These are phyloP conservation scores for Vitis hybrid DNA, from an alignment of 177 flowering plant genomes.

Conservation along the genomic window DNA sequence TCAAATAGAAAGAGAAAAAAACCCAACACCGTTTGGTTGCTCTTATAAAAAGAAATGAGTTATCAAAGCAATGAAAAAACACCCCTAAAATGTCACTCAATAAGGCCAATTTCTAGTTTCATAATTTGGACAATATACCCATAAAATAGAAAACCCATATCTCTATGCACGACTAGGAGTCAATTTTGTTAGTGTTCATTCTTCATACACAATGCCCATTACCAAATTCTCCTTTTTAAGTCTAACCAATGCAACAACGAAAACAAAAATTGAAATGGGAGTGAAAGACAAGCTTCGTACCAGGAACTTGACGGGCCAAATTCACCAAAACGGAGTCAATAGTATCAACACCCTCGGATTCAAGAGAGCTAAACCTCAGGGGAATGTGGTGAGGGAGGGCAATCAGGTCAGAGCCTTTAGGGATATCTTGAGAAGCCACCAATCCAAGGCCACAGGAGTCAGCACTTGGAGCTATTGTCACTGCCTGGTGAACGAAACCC, in stretches of 20 bases:
- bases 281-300: constrained; percentile 25
- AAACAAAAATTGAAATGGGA: background rate
- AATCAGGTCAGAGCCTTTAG: constrained; percentile 70
- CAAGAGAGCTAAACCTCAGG: constrained; percentile 35
- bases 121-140: too few species aligned
- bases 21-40: too few species aligned
- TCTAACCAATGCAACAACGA: background rate
- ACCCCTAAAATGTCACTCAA: too few species aligned
- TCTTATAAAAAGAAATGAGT: too few species aligned
- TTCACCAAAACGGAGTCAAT: constrained; percentile 38
- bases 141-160: too few species aligned
- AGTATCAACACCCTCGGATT: constrained; percentile 24
- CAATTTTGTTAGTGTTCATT: too few species aligned
- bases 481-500: constrained; percentile 77
- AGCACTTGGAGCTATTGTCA: constrained; percentile 45
- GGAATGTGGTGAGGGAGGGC: constrained; percentile 69
- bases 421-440: constrained; percentile 55
- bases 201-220: background rate
- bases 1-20: too few species aligned
- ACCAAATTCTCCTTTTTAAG: too few species aligned
- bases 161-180: too few species aligned
- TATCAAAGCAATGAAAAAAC: too few species aligned
- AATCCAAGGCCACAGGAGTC: constrained; percentile 59
- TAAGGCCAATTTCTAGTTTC: too few species aligned
- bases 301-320: constrained; percentile 68